Evolutionary conservation across 768 basidiomycete genomes (phyloP).

Genomic region (Tylopilus felleus): DNA sequence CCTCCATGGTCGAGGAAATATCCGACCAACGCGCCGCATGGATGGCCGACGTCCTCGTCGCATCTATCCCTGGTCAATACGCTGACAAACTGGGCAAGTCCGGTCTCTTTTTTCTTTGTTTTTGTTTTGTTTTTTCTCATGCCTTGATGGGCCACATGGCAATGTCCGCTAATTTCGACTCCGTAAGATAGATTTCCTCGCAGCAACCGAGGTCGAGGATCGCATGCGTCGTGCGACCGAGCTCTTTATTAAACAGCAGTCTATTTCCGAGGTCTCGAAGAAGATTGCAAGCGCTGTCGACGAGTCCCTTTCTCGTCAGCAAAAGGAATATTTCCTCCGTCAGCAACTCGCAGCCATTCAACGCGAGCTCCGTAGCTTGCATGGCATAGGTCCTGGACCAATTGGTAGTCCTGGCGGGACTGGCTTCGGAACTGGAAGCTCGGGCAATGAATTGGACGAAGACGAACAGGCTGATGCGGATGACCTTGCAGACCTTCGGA

Average conservation of each 20-base stretch:
- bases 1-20: conserved; percentile 70
- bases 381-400: conserved; percentile 30
- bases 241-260: conserved; percentile 70
- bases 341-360: conserved; percentile 82
- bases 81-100: conserved; percentile 66
- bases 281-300: conserved; percentile 80
- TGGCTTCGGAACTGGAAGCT: conserved; percentile 26
- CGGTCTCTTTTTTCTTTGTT: background rate
- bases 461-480: conserved; percentile 80
- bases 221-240: conserved; percentile 66
- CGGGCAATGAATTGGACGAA: conserved; percentile 59
- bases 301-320: conserved; percentile 82
- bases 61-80: conserved; percentile 55
- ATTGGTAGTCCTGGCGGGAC: conserved; percentile 8
- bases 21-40: conserved; percentile 60
- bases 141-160: background rate
- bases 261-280: conserved; percentile 76
- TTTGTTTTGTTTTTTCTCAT: background rate
- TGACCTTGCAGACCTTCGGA: conserved; percentile 68
- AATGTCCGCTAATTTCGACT: conserved; percentile 1
- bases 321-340: conserved; percentile 83
- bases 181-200: conserved; percentile 49
- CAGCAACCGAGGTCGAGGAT: conserved; percentile 54
- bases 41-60: conserved; percentile 76
- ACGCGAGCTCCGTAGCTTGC: conserved; percentile 64